Evolutionary conservation across 2,329 filamentous ascomycete species (phyloP).

Genomic region (Paradendryphiella salina): DNA sequence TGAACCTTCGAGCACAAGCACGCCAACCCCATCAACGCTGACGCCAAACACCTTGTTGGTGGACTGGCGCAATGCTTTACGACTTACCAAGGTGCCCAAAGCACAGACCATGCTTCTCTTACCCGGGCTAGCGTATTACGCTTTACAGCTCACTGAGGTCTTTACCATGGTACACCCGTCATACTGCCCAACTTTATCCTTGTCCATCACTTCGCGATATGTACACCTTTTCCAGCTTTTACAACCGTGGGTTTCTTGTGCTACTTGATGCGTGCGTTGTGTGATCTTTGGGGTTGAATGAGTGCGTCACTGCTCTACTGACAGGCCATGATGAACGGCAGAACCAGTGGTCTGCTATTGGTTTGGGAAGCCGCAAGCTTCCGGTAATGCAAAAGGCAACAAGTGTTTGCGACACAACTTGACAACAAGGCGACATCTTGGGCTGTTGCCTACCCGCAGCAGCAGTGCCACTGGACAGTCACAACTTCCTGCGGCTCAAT

Average conservation of each 20-base stretch:
- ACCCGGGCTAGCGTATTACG: background rate
- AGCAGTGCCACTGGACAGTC: background rate
- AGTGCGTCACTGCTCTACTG: background rate
- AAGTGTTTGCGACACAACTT: background rate
- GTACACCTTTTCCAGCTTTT: background rate
- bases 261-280: background rate
- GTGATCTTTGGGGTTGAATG: background rate
- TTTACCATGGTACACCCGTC: background rate
- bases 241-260: background rate
- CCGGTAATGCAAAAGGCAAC: background rate
- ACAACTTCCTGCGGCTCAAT: constrained; percentile 29
- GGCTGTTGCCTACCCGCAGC: background rate
- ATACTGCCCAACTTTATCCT: background rate
- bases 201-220: background rate
- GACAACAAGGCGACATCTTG: background rate
- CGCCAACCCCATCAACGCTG: background rate
- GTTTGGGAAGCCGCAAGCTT: background rate
- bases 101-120: background rate
- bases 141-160: background rate
- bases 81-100: background rate
- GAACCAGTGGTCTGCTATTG: background rate
- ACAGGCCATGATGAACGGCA: background rate
- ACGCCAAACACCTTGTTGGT: background rate
- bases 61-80: background rate
- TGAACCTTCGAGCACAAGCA: background rate